These are phyloP conservation scores for Apiospora marii DNA, from an alignment of 2,329 filamentous ascomycete genomes.

Conservation along the genomic window DNA sequence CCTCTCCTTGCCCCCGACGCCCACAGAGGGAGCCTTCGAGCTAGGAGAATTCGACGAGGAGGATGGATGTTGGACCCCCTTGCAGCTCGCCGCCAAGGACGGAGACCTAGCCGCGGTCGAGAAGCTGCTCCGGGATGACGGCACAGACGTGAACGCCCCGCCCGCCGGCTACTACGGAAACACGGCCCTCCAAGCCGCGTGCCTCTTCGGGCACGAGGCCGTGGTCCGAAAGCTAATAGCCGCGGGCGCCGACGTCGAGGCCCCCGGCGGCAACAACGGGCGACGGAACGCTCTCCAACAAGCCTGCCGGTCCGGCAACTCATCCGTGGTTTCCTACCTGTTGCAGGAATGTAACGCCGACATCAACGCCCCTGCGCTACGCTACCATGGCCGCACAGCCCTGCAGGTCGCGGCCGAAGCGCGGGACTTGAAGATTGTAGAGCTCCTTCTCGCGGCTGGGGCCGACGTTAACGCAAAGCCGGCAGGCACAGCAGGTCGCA, in stretches of 20 bases:
- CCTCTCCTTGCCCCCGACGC: not conserved
- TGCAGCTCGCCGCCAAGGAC: slow-evolving; percentile 44
- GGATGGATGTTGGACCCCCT: slow-evolving; percentile 41
- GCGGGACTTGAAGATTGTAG: slow-evolving; percentile 39
- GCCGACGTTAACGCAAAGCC: slow-evolving; percentile 44
- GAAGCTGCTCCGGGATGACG: slow-evolving; percentile 34
- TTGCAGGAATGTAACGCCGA: slow-evolving; percentile 32
- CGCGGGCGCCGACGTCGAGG: slow-evolving; percentile 36
- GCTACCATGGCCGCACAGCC: slow-evolving; percentile 44
- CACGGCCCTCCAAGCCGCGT: slow-evolving; percentile 41
- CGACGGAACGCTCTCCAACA: slow-evolving; percentile 46
- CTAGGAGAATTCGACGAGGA: slow-evolving; percentile 35
- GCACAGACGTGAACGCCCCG: slow-evolving; percentile 37
- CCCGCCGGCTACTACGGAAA: slow-evolving; percentile 37
- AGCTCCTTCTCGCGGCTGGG: slow-evolving; percentile 38
- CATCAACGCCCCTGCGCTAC: slow-evolving; percentile 39
- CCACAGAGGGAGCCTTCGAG: not conserved
- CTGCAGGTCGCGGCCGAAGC: slow-evolving; percentile 45
- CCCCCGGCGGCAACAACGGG: slow-evolving; percentile 42
- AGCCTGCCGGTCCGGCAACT: slow-evolving; percentile 40
- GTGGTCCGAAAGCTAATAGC: slow-evolving; percentile 34
- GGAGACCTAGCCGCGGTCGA: slow-evolving; percentile 40
- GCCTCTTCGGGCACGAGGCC: slow-evolving; percentile 35
- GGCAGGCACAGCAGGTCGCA: slow-evolving; percentile 45
- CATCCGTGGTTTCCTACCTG: slow-evolving; percentile 34